Conservation (phyloP, 1,139 yeast genomes). For the Meyerozyma guilliermondii region DNA sequence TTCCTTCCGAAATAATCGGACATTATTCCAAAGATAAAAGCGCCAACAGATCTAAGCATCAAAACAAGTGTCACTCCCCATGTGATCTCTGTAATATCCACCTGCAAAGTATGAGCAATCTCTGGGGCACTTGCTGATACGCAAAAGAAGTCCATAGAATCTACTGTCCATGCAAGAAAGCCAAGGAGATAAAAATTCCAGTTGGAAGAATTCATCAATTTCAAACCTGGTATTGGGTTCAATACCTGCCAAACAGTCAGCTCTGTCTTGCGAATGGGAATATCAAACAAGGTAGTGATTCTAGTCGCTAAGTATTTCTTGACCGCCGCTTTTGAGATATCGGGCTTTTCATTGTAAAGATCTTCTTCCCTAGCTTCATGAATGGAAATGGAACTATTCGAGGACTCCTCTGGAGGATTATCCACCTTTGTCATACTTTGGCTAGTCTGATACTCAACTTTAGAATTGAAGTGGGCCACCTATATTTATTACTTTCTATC, state of each 20-base stretch:
- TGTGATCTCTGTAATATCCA: conserved; percentile 50
- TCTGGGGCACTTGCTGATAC: conserved; percentile 56
- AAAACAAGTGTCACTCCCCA: conserved; percentile 81
- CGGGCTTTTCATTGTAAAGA: conserved; percentile 6
- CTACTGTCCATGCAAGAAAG: conserved; percentile 73
- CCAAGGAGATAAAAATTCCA: conserved; percentile 66
- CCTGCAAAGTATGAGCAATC: conserved; percentile 50
- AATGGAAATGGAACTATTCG: background rate
- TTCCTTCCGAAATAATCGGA: conserved; percentile 72
- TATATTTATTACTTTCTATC: background rate
- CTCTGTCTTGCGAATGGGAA: conserved; percentile 9
- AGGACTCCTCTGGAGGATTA: background rate
- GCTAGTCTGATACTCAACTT: background rate
- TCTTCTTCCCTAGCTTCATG: background rate
- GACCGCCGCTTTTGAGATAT: conserved; percentile 2
- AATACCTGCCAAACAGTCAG: conserved; percentile 17
- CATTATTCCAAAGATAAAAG: conserved; percentile 59
- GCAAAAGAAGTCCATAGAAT: conserved; percentile 73
- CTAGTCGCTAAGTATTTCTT: conserved; percentile 9
- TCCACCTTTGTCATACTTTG: background rate
- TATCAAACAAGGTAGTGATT: conserved; percentile 13
- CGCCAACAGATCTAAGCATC: conserved; percentile 79
- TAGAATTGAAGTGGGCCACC: background rate
- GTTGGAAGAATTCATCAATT: conserved; percentile 38
- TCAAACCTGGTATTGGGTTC: conserved; percentile 53